These are phyloP conservation scores for Arachis hypogaea DNA, from an alignment of 306 rosid species.

Conservation along the genomic window DNA sequence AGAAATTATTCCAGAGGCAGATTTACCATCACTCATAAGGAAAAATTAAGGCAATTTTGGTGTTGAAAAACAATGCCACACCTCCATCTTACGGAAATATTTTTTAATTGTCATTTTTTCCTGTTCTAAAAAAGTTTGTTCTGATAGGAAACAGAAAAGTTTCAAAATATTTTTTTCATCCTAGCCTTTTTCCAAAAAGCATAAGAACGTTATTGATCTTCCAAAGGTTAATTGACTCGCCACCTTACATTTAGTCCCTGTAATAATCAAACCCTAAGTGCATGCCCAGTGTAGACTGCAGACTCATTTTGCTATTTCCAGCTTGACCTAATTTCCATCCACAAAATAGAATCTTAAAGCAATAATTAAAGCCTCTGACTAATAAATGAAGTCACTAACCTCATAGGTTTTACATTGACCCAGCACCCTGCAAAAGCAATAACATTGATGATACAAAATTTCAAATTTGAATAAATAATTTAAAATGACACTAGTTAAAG, in stretches of 20 bases:
- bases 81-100: background rate
- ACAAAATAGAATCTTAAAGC: background rate
- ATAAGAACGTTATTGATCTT: conserved; percentile 11
- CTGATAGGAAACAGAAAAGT: conserved; percentile 5
- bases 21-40: background rate
- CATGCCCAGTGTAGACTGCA: background rate
- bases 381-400: conserved; percentile 53
- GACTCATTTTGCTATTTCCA: conserved; percentile 13
- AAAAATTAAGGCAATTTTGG: background rate
- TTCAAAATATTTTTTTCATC: conserved; percentile 17
- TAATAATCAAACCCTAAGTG: conserved; percentile 8
- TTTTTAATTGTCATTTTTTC: background rate
- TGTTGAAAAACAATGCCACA: conserved; percentile 10
- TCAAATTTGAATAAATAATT: conserved; percentile 13
- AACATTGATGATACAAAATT: conserved; percentile 20
- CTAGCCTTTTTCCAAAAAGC: background rate
- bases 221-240: conserved; percentile 1
- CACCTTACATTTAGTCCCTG: too few species aligned
- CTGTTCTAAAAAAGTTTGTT: background rate
- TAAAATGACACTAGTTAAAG: background rate
- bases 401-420: conserved; percentile 44
- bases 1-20: background rate
- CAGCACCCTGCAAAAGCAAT: conserved; percentile 54
- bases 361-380: conserved; percentile 23
- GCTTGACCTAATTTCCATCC: background rate